These are phyloP conservation scores for Polygonum maritimum DNA, from an alignment of 148 eudicot genomes.

Conservation along the genomic window DNA sequence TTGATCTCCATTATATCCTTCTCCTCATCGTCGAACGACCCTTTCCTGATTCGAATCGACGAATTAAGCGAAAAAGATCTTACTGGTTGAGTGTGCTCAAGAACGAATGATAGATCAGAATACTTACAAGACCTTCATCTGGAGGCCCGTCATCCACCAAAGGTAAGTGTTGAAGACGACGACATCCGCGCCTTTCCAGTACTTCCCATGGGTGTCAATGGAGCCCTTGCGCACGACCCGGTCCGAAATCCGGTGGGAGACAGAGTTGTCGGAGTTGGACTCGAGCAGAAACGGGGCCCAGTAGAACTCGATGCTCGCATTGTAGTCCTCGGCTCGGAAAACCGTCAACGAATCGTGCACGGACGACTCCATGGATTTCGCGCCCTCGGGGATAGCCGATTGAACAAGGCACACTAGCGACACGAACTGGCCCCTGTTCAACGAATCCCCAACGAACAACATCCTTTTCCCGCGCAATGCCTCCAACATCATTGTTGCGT, in stretches of 20 bases:
- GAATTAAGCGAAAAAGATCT: background rate
- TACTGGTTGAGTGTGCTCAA: background rate
- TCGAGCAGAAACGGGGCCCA: slow-evolving; percentile 97
- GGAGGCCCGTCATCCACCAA: slow-evolving; percentile 95
- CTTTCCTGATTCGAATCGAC: slow-evolving; percentile 39
- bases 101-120: background rate
- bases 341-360: slow-evolving; percentile 43
- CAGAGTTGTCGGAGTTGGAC: slow-evolving; percentile 77
- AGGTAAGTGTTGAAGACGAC: slow-evolving; percentile 87
- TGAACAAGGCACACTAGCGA: slow-evolving; percentile 90
- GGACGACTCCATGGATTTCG: slow-evolving; percentile 58
- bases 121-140: slow-evolving; percentile 70
- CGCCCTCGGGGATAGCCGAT: slow-evolving; percentile 47
- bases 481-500: slow-evolving; percentile 82
- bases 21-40: slow-evolving; percentile 76
- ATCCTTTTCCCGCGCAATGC: slow-evolving; percentile 69
- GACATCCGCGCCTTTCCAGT: slow-evolving; percentile 94
- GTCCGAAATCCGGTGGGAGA: slow-evolving; percentile 50
- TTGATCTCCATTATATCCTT: slow-evolving; percentile 53
- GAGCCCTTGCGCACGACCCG: slow-evolving; percentile 81
- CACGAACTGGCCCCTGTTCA: slow-evolving; percentile 69
- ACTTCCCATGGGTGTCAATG: slow-evolving; percentile 62
- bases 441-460: slow-evolving; percentile 89
- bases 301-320: slow-evolving; percentile 85
- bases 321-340: slow-evolving; percentile 77